Conservation (phyloP, 2,329 filamentous ascomycete genomes). For the Phyllosticta paracitricarpa region DNA sequence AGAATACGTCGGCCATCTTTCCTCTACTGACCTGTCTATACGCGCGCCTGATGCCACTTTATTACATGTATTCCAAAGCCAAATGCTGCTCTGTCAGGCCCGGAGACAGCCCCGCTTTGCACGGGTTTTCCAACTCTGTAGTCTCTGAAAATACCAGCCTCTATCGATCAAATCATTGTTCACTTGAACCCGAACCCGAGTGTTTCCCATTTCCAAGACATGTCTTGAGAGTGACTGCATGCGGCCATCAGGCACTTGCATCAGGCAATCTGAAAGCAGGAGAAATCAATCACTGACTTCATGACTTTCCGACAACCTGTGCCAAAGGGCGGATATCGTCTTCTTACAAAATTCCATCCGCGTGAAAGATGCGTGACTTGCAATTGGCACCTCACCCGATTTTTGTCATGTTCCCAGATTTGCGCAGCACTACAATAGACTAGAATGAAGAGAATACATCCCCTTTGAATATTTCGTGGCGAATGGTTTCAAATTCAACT, state of each 20-base stretch:
- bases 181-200: neutral
- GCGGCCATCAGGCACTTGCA: neutral
- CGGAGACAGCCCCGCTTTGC: neutral
- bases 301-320: neutral
- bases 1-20: neutral
- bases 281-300: neutral
- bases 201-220: neutral
- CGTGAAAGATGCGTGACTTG: too few species aligned
- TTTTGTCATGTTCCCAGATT: too few species aligned
- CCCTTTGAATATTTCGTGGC: too few species aligned
- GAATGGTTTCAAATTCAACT: too few species aligned
- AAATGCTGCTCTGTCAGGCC: neutral
- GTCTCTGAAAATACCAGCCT: neutral
- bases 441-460: too few species aligned
- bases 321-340: neutral
- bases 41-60: too few species aligned
- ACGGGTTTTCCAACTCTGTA: neutral
- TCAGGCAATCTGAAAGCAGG: neutral
- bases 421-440: too few species aligned
- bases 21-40: neutral
- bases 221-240: neutral
- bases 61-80: too few species aligned
- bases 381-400: too few species aligned
- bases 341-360: too few species aligned
- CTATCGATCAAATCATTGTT: neutral